A percentile compares a stretch with the other conserved stretches of the same genome.
These are phyloP conservation scores for Ceratobasidium sp. DNA, from an alignment of 1,284 basidiomycete species.

Conservation along the genomic window DNA sequence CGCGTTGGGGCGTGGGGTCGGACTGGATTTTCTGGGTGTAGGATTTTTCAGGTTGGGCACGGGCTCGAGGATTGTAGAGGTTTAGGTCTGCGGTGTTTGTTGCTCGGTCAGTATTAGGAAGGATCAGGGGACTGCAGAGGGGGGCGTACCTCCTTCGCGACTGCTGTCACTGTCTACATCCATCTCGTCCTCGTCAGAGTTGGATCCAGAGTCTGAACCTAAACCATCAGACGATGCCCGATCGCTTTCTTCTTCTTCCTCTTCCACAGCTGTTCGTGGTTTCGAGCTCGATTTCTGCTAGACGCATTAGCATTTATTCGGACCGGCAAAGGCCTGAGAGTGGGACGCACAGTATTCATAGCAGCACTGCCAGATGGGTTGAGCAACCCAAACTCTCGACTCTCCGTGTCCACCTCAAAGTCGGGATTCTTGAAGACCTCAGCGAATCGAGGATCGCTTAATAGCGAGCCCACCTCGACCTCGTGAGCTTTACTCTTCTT, in stretches of 20 bases:
- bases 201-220: constrained; percentile 50
- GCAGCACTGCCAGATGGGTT: constrained; percentile 67
- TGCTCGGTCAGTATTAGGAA: constrained; percentile 37
- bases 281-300: constrained; percentile 48
- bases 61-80: constrained; percentile 52
- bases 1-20: constrained; percentile 41
- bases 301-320: constrained; percentile 16
- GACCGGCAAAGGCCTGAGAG: constrained; percentile 16
- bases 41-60: constrained; percentile 47
- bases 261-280: constrained; percentile 79
- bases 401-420: constrained; percentile 90
- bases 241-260: constrained; percentile 90
- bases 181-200: constrained; percentile 51
- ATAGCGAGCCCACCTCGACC: constrained; percentile 63
- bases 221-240: constrained; percentile 77
- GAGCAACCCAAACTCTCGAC: constrained; percentile 87
- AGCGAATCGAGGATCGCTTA: constrained; percentile 90
- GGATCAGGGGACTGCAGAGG: neutral
- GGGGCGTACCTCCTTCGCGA: constrained; percentile 53
- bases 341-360: constrained; percentile 10
- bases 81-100: constrained; percentile 46
- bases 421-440: constrained; percentile 94
- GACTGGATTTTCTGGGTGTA: neutral
- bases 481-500: constrained; percentile 54
- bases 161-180: constrained; percentile 57